Evolutionary conservation across 768 basidiomycete species (phyloP).

Genomic region (Albatrellus ellisii): DNA sequence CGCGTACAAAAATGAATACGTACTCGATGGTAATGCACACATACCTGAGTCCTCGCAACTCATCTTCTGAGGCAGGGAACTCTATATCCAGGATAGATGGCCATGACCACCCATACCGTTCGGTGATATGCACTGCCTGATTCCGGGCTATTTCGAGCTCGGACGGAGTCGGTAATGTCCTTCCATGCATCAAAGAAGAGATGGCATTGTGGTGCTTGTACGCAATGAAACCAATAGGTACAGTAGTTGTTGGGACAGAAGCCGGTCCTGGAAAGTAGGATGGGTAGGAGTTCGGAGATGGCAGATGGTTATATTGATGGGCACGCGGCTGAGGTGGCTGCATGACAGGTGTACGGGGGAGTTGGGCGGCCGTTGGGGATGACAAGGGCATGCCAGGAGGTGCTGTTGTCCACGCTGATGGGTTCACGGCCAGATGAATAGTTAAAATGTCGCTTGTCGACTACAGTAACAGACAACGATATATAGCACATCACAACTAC

Average conservation of each 20-base stretch:
- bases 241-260: not conserved
- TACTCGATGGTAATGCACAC: conserved; percentile 9
- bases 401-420: conserved; percentile 53
- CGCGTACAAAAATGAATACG: not conserved
- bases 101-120: conserved; percentile 27
- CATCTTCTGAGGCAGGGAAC: conserved; percentile 7
- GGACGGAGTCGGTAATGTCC: conserved; percentile 14
- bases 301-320: not conserved
- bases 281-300: not conserved
- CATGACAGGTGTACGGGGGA: not conserved
- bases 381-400: conserved; percentile 27
- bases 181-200: conserved; percentile 13
- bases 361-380: conserved; percentile 8
- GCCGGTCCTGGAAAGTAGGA: not conserved
- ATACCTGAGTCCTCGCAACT: conserved; percentile 11
- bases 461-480: conserved; percentile 28
- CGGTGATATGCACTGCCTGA: conserved; percentile 19
- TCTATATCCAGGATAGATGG: conserved; percentile 28
- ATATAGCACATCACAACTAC: conserved; percentile 2
- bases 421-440: conserved; percentile 70
- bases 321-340: not conserved
- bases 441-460: conserved; percentile 41
- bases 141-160: conserved; percentile 12
- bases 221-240: not conserved
- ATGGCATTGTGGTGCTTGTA: conserved; percentile 1